Conservation (phyloP, 495 filamentous ascomycete genomes). For the Penicillium riverlandense region DNA sequence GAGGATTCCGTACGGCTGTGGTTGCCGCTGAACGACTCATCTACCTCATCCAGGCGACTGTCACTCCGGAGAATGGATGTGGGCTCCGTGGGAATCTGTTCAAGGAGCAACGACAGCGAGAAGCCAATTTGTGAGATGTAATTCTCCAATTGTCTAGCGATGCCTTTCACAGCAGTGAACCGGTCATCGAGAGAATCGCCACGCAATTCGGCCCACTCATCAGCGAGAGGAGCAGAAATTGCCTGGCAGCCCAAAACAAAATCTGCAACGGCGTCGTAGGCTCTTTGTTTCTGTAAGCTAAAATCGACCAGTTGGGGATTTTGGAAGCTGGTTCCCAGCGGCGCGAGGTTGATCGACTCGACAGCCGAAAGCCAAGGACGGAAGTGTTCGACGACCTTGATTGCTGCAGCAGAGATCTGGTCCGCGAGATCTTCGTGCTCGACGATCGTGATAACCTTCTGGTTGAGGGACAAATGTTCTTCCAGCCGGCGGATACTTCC, state of each 20-base stretch:
- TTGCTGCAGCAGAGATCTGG: conserved; percentile 62
- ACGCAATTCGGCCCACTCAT: conserved; percentile 92
- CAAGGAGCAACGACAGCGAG: conserved; percentile 77
- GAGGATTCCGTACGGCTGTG: conserved; percentile 33
- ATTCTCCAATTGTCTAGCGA: conserved; percentile 73
- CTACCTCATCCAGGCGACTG: conserved; percentile 28
- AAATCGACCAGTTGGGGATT: conserved; percentile 86
- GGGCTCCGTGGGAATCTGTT: conserved; percentile 55
- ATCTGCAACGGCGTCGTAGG: conserved; percentile 90
- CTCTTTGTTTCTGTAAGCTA: conserved; percentile 77
- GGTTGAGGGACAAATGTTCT: conserved; percentile 65
- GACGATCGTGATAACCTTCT: conserved; percentile 66
- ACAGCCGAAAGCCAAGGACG: conserved; percentile 80
- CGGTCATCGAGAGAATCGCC: conserved; percentile 88
- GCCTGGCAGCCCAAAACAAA: conserved; percentile 79
- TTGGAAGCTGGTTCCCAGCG: conserved; percentile 65
- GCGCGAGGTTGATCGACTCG: conserved; percentile 79
- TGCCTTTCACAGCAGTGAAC: conserved; percentile 65
- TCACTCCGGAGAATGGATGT: conserved; percentile 21
- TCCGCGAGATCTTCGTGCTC: conserved; percentile 69
- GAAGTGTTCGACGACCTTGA: conserved; percentile 76
- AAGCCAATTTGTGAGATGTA: conserved; percentile 82
- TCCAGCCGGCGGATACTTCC: conserved; percentile 79
- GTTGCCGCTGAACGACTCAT: conserved; percentile 12
- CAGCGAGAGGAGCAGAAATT: conserved; percentile 79